Conservation (phyloP, 2,329 filamentous ascomycete genomes). For the Colletotrichum liaoningense region DNA sequence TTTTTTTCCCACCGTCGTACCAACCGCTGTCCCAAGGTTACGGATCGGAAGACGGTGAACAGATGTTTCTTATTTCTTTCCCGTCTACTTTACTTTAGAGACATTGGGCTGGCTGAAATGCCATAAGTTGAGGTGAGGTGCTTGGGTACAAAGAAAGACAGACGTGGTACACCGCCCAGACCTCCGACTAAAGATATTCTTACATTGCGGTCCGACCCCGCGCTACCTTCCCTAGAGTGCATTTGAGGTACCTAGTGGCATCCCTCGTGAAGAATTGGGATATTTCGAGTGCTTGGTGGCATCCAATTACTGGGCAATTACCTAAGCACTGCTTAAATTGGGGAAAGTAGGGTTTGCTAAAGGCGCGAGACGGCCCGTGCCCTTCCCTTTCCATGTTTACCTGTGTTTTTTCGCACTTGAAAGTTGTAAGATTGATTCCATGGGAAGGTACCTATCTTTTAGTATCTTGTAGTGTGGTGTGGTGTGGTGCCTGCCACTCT, state of each 20-base stretch:
- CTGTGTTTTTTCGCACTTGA: not conserved
- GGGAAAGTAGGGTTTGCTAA: constrained; percentile 2
- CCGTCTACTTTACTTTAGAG: not conserved
- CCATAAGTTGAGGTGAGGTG: not conserved
- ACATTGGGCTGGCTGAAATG: not conserved
- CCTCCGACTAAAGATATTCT: not conserved
- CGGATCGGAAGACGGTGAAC: not conserved
- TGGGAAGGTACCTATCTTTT: too few species aligned
- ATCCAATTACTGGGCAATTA: too few species aligned
- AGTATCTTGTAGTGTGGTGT: not conserved
- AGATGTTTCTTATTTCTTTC: not conserved
- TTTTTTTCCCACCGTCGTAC: not conserved
- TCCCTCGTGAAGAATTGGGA: not conserved
- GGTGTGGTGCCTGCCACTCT: not conserved
- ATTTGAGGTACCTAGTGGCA: not conserved
- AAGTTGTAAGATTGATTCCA: too few species aligned
- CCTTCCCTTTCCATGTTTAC: not conserved
- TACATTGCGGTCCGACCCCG: constrained; percentile 15
- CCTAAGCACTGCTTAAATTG: too few species aligned
- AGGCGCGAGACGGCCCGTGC: constrained; percentile 14
- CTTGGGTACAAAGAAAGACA: not conserved
- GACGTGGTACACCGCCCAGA: constrained; percentile 13
- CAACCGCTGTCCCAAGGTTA: not conserved
- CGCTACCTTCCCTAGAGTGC: constrained; percentile 7
- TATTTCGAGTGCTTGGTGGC: not conserved